These are phyloP conservation scores for Astrephomene gubernaculifera DNA, from an alignment of 139 green algal species.

Conservation along the genomic window DNA sequence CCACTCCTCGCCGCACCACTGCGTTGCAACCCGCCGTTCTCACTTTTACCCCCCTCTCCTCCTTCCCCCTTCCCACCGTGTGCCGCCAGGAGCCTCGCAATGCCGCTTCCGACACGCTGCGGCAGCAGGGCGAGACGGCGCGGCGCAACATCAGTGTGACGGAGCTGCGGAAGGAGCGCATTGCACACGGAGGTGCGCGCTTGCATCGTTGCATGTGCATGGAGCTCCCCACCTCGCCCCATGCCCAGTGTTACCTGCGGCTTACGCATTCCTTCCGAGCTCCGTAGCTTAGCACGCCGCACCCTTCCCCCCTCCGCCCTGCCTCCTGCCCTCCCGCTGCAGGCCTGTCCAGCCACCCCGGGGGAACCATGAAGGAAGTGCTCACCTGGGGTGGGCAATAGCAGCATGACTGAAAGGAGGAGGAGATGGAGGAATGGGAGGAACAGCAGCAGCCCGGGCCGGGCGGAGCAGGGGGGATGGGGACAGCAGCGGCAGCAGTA, in stretches of 20 bases:
- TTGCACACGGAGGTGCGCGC: conserved; percentile 18
- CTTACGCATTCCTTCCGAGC: neutral
- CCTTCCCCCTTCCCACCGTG: neutral
- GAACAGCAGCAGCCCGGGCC: too few relatives aligned
- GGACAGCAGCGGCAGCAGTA: too few relatives aligned
- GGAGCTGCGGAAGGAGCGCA: conserved; percentile 32
- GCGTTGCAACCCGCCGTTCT: too few relatives aligned
- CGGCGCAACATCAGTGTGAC: neutral
- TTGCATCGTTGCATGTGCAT: too few relatives aligned
- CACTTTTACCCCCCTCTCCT: too few relatives aligned
- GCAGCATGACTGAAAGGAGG: neutral
- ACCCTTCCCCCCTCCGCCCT: too few relatives aligned
- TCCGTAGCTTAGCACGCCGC: too few relatives aligned
- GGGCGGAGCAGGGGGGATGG: too few relatives aligned
- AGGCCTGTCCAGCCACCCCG: conserved; percentile 5
- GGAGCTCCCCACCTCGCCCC: neutral
- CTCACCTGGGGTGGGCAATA: conserved; percentile 17
- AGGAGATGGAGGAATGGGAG: neutral
- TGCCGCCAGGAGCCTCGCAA: neutral
- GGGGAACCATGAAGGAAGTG: conserved; percentile 8
- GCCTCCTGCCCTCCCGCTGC: too few relatives aligned
- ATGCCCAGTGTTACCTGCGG: neutral
- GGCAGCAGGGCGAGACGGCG: neutral
- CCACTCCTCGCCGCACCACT: too few relatives aligned
- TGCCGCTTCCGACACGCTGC: neutral